Base-by-base conservation (phyloP, 2,329 filamentous ascomycete species). In the Sporothrix luriei region DNA sequence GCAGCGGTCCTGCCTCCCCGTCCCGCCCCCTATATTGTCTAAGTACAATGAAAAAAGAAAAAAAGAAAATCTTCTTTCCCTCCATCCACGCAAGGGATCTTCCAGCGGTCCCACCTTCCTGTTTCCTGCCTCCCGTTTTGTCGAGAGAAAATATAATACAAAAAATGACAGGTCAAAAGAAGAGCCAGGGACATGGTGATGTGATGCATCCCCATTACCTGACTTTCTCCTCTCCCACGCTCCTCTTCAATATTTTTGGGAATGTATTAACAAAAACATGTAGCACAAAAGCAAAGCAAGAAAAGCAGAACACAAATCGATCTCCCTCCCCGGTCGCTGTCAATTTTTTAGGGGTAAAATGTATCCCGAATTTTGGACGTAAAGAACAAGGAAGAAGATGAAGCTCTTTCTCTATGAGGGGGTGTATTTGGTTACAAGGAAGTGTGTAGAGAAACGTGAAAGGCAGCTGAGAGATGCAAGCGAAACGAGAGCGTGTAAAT, bases 371-470 rank as follows among this genome's bases (percentile, higher is more conserved):
- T 24, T 43, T 54, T 24, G 33, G 26, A 10, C 46, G 55, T 33
- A 67, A 21, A 67, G 26, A 51, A 65, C 62, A 51, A 51, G 24
- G 62, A 46, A 64, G 48, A 52, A 66, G 55, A 46, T 26, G n/a
- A 46, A 14, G 65, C 33, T 66, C 62, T 65, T 54, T 66, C 64
- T 67, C 65, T 67, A 67, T 67, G 48, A 10, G 19, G 16, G 38
- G 65, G 40, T 67, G 65, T 55, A 55, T 55, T 55, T 59, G 54
- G 48, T 66, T 49, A 52, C 48, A 52, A 7, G 4, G 13, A 38
- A 54, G 11, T 43, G 54, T 66, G 9, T 19, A 66, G 33, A n/a
- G 38, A 24, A 51, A 52, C 13, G 14, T 49, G 13, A 13, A 48
- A 46, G 11, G 26, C 24, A 19, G 26, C 5, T 11, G 29, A 14